Conservation (phyloP, 164 flowering plant species). For the Cinnamomum chago region DNA sequence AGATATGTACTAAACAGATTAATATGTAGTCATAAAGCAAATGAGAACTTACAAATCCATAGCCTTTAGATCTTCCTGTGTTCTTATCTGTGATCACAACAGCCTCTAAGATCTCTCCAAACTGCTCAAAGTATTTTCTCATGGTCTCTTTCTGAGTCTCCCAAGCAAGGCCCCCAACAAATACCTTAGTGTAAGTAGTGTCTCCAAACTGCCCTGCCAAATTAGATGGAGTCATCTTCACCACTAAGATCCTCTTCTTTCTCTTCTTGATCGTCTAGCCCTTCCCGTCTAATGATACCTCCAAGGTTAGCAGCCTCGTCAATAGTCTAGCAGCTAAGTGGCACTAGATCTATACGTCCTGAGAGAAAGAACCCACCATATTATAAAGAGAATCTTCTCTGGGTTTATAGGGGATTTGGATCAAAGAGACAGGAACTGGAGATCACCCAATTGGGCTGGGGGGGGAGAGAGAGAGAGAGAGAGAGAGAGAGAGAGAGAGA, state of each 20-base stretch:
- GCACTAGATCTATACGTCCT: background rate
- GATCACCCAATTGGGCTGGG: too few relatives aligned
- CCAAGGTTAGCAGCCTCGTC: constrained; percentile 15
- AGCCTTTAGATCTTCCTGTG: constrained; percentile 47
- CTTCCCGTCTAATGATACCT: background rate
- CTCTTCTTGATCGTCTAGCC: background rate
- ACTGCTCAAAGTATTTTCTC: constrained; percentile 43
- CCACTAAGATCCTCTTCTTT: background rate
- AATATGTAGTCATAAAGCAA: background rate
- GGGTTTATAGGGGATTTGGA: too few relatives aligned
- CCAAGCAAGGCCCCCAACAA: constrained; percentile 98
- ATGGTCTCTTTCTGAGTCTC: constrained; percentile 87
- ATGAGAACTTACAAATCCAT: constrained; percentile 23
- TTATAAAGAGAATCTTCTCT: constrained; percentile 14
- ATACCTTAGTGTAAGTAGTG: constrained; percentile 89
- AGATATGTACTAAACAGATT: background rate
- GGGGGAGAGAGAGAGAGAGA: too few relatives aligned
- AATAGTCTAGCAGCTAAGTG: background rate
- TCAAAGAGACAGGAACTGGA: too few relatives aligned
- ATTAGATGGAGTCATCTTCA: constrained; percentile 44
- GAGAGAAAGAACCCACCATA: constrained; percentile 9
- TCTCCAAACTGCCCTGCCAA: constrained; percentile 68
- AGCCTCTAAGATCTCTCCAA: constrained; percentile 51
- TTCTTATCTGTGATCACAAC: constrained; percentile 38
- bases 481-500: too few relatives aligned